Evolutionary conservation across 139 green algal species (phyloP).

Genomic region (Ulvella scutata): DNA sequence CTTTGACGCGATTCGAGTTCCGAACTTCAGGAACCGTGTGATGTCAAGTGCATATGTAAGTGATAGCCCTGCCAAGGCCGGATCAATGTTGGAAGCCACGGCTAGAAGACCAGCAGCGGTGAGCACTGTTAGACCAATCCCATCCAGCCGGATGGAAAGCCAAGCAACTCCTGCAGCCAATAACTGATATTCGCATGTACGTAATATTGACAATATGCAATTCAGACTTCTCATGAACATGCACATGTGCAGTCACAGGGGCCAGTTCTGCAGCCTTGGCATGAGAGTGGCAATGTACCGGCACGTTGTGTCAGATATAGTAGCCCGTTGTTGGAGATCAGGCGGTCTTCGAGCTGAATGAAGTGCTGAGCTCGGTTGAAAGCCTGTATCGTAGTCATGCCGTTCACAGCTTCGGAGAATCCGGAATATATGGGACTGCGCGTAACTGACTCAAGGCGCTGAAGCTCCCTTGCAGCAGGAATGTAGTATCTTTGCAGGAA

Average conservation of each 20-base stretch:
- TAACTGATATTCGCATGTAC: too few species aligned
- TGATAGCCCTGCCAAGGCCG: constrained; percentile 38
- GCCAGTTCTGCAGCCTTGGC: too few species aligned
- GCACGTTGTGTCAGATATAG: constrained; percentile 55
- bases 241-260: too few species aligned
- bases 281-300: too few species aligned
- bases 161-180: constrained; percentile 59
- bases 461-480: constrained; percentile 56
- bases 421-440: constrained; percentile 69
- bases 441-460: constrained; percentile 70
- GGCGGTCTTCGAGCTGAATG: constrained; percentile 6
- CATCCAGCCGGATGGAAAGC: constrained; percentile 67
- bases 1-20: constrained; percentile 56
- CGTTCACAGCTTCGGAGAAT: constrained; percentile 41
- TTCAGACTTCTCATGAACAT: too few species aligned
- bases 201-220: too few species aligned
- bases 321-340: constrained; percentile 24
- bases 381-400: constrained; percentile 56
- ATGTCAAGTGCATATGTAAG: constrained; percentile 63
- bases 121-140: constrained; percentile 45
- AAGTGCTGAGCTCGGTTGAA: constrained; percentile 46
- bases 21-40: constrained; percentile 65
- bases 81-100: constrained; percentile 28
- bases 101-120: constrained; percentile 24
- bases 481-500: constrained; percentile 53